Base-by-base conservation (phyloP, 1,284 basidiomycete genomes). In the Pterulicium gracile region DNA sequence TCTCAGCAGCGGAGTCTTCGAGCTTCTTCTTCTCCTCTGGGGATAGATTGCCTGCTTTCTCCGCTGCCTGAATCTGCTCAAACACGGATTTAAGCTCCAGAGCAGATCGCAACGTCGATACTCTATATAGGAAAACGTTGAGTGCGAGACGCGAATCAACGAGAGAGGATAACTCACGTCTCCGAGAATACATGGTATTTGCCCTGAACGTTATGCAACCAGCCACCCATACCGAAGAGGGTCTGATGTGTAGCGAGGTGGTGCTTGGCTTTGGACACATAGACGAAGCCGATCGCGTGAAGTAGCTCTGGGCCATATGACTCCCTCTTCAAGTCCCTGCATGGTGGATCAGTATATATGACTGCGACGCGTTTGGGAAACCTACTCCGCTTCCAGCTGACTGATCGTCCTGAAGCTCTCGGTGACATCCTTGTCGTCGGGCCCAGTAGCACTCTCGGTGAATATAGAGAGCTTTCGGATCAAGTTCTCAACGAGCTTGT, bases 1-100 rank as follows among this genome's bases (percentile, higher is more conserved):
- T 98, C 67, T 96, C 91, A 0, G 96, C 93, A 1, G 95, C 95
- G 58, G 92, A 87, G 57, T 98, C 95, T 60, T 99, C 96, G 2
- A 99, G 69, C 54, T 88, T 82, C 57, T 80, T 79, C 67, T 87
- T 86, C 60, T 94, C 87, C 50, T 96, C 95, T 0, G 88, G 80
- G 2, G 74, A 75, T 46, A 97, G 70, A 51, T 77, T 85, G 1
- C 95, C 96, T 1, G 85, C 79, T 58, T 89, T 84, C 61, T 95
- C 93, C 0, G 92, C 92, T 0, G 81, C 83, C 63, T 95, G 89
- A 22, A 99, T 84, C 61, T 93, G 91, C 57, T 98, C 93, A 54
- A 98, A 99, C 1, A 98, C 91, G 24, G 75, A 72, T 64, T 98
- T 98, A 49, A 99, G 77, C 59, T 96, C 93, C 50, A 96, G 82